phyloP scores from a whole-genome alignment of 1,284 basidiomycete species.

The Mycena citricolor region DNA sequence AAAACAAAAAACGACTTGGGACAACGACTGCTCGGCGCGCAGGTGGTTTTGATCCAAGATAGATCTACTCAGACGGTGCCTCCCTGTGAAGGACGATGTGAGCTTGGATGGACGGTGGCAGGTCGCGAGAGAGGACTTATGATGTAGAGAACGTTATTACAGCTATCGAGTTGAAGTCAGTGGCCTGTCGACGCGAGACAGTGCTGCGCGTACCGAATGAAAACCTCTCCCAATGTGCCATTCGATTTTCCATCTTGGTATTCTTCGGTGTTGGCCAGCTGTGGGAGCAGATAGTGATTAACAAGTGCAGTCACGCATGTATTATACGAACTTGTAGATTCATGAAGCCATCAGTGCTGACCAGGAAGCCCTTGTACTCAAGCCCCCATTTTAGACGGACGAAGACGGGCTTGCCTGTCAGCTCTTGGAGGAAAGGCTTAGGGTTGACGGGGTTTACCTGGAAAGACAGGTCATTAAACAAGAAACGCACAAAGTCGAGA shows the following conservation, averaged over 20 bases:
- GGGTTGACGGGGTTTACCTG: conserved; percentile 95
- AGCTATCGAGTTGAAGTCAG: conserved; percentile 30
- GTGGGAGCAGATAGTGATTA: conserved; percentile 2
- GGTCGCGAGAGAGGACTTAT: conserved; percentile 54
- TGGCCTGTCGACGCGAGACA: conserved; percentile 9
- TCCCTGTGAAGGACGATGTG: conserved; percentile 62
- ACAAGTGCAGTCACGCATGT: conserved; percentile 3
- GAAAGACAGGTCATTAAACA: conserved; percentile 17
- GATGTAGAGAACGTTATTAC: conserved; percentile 92
- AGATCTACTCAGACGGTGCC: conserved; percentile 50
- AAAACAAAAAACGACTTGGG: too few relatives aligned
- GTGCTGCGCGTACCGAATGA: conserved; percentile 80
- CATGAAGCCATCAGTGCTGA: conserved; percentile 99
- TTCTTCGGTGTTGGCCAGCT: conserved; percentile 99
- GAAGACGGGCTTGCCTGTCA: conserved; percentile 95
- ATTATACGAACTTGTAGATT: conserved; percentile 83
- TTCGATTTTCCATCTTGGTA: conserved; percentile 96
- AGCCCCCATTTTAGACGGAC: conserved; percentile 98
- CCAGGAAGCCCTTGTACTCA: conserved; percentile 98
- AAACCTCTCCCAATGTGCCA: conserved; percentile 96
- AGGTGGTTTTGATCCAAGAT: too few relatives aligned
- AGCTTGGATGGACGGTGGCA: conserved; percentile 29
- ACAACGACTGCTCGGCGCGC: too few relatives aligned
- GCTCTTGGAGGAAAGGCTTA: conserved; percentile 97
- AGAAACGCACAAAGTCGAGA: conserved; percentile 18